Evolutionary conservation across 208 protist species (phyloP).

Genomic region (Acanthamoeba royreba): DNA sequence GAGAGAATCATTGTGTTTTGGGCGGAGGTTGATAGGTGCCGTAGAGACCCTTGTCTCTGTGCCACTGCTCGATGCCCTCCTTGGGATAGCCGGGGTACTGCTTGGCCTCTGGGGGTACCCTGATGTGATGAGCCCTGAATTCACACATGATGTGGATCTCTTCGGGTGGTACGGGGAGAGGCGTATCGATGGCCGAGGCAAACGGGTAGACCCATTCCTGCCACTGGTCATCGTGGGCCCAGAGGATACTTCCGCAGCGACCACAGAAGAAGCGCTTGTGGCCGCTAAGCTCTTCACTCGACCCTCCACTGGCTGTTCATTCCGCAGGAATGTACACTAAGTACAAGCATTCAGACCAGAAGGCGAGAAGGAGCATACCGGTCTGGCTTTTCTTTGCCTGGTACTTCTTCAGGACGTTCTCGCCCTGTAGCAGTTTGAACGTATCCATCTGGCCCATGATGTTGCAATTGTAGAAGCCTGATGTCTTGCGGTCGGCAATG

Average conservation of each 20-base stretch:
- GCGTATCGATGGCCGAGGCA: background rate
- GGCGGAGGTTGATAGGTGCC: background rate
- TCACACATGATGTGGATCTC: background rate
- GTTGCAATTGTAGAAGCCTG: background rate
- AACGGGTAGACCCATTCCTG: background rate
- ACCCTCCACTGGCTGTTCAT: background rate
- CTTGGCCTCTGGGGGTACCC: background rate
- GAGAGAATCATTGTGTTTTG: too few species aligned
- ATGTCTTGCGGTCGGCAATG: background rate
- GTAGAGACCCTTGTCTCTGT: background rate
- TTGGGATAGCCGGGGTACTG: background rate
- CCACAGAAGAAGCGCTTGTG: background rate
- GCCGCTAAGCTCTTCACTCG: background rate
- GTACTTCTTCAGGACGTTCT: background rate
- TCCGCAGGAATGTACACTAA: too few species aligned
- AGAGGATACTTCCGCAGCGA: background rate
- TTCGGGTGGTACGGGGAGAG: background rate
- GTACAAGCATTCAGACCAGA: background rate
- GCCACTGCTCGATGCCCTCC: background rate
- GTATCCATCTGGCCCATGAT: background rate
- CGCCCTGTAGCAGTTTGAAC: background rate
- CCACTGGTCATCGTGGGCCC: background rate
- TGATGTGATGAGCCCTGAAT: background rate
- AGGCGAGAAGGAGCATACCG: background rate
- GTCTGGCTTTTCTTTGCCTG: background rate